A percentile compares a stretch with the other conserved stretches of the same genome.
phyloP scores from a whole-genome alignment of 129 eudicot genomes.

The Silybum marianum region DNA sequence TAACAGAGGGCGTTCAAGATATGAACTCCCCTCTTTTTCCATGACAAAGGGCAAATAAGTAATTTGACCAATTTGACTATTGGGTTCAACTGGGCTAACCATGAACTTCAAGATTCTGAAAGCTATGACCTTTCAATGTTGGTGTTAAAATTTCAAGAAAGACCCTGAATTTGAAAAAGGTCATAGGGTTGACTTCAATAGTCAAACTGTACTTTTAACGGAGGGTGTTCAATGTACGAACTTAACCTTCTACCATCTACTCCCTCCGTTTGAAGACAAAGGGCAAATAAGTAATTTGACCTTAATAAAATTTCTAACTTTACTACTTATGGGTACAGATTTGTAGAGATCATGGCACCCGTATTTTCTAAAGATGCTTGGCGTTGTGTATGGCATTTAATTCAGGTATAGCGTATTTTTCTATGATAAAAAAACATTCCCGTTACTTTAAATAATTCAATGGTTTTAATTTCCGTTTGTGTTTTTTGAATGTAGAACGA shows the following conservation, averaged over 20 bases:
- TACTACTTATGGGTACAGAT: slow-evolving; percentile 44
- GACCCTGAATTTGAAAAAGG: background rate
- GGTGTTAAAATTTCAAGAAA: background rate
- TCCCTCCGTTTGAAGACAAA: background rate
- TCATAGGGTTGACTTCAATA: background rate
- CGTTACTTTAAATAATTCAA: background rate
- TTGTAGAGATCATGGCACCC: slow-evolving; percentile 97
- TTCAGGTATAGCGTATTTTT: slow-evolving; percentile 56
- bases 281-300: slow-evolving; percentile 13
- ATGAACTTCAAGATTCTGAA: background rate
- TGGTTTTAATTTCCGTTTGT: slow-evolving; percentile 3
- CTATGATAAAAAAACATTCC: background rate
- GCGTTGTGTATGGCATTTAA: slow-evolving; percentile 96
- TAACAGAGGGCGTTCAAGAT: background rate
- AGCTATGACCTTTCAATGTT: background rate
- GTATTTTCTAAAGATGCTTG: slow-evolving; percentile 94
- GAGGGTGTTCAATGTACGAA: background rate
- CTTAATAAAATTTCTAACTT: slow-evolving; percentile 19
- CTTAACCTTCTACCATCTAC: background rate
- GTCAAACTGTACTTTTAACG: background rate
- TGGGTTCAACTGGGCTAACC: background rate
- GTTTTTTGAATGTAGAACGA: slow-evolving; percentile 64
- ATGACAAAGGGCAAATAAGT: background rate
- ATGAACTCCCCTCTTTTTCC: background rate
- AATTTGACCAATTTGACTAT: slow-evolving; percentile 6